Conservation (phyloP, 495 filamentous ascomycete species). For the Oleoguttula mirabilis region DNA sequence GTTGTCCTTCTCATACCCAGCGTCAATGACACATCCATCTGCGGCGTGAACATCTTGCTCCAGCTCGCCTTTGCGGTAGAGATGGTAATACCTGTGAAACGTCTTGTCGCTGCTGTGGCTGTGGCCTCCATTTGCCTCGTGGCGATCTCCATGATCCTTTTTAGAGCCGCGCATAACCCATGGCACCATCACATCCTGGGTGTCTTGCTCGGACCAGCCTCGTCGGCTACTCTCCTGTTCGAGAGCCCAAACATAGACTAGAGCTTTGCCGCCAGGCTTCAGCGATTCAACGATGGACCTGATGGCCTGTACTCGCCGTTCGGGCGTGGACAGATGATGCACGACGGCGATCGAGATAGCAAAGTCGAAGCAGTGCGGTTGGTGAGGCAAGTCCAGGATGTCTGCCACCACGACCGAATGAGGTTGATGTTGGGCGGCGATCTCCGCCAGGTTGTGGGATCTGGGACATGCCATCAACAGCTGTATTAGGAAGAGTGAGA, state of each 20-base stretch:
- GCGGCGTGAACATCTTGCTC: slow-evolving; percentile 66
- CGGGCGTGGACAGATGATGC: slow-evolving; percentile 82
- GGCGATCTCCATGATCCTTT: slow-evolving; percentile 13
- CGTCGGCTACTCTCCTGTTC: slow-evolving; percentile 82
- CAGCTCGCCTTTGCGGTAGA: slow-evolving; percentile 78
- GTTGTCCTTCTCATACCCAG: slow-evolving; percentile 94
- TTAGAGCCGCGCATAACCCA: slow-evolving; percentile 58
- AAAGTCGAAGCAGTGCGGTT: slow-evolving; percentile 64
- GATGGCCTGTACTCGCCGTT: slow-evolving; percentile 61
- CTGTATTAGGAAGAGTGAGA: neutral
- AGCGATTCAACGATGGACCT: slow-evolving; percentile 58
- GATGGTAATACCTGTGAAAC: slow-evolving; percentile 88
- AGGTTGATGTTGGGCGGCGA: slow-evolving; percentile 55
- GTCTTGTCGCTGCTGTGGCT: slow-evolving; percentile 32
- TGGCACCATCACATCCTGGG: slow-evolving; percentile 91
- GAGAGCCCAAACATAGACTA: slow-evolving; percentile 94
- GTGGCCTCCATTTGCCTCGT: slow-evolving; percentile 6
- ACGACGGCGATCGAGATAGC: slow-evolving; percentile 90
- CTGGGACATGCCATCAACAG: slow-evolving; percentile 27
- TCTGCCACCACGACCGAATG: slow-evolving; percentile 59
- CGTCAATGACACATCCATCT: slow-evolving; percentile 62
- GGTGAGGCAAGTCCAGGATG: slow-evolving; percentile 58
- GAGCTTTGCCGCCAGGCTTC: slow-evolving; percentile 48
- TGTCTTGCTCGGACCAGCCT: slow-evolving; percentile 78
- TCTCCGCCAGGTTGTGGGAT: slow-evolving; percentile 58